Evolutionary conservation across 306 rosid species (phyloP).

Genomic region (Crataegus laevigata): DNA sequence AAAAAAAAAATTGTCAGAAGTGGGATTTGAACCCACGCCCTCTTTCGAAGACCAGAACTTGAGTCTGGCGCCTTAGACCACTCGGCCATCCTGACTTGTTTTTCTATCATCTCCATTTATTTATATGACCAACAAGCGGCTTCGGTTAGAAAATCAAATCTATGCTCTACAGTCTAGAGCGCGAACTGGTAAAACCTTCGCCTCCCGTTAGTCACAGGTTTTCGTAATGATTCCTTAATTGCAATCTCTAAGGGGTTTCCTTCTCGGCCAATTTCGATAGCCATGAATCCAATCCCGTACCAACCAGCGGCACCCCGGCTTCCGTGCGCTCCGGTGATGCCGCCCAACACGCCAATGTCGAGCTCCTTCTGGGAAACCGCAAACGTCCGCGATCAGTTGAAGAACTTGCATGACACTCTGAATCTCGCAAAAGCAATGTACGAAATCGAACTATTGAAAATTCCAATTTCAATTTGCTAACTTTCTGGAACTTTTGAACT

Average conservation of each 20-base stretch:
- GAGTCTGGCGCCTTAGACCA: slow-evolving; percentile 32
- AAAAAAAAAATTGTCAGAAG: background rate
- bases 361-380: slow-evolving; percentile 55
- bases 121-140: background rate
- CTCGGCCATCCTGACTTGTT: slow-evolving; percentile 16
- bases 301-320: slow-evolving; percentile 25
- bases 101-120: accelerated
- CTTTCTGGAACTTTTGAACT: background rate
- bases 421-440: slow-evolving; percentile 62
- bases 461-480: background rate
- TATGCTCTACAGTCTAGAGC: background rate
- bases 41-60: slow-evolving; percentile 24
- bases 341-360: slow-evolving; percentile 44
- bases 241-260: background rate
- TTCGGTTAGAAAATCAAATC: background rate
- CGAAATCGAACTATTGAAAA: background rate
- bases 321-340: slow-evolving; percentile 39
- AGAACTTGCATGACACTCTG: slow-evolving; percentile 59
- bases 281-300: slow-evolving; percentile 45
- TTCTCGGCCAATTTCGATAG: background rate
- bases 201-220: too few relatives aligned
- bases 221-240: background rate
- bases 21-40: slow-evolving; percentile 28
- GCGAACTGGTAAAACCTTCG: background rate
- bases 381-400: slow-evolving; percentile 41